Evolutionary conservation across 2,329 filamentous ascomycete species (phyloP), one percentile per base, ranked within the genome.

Genomic region (Diaporthe helianthi): DNA sequence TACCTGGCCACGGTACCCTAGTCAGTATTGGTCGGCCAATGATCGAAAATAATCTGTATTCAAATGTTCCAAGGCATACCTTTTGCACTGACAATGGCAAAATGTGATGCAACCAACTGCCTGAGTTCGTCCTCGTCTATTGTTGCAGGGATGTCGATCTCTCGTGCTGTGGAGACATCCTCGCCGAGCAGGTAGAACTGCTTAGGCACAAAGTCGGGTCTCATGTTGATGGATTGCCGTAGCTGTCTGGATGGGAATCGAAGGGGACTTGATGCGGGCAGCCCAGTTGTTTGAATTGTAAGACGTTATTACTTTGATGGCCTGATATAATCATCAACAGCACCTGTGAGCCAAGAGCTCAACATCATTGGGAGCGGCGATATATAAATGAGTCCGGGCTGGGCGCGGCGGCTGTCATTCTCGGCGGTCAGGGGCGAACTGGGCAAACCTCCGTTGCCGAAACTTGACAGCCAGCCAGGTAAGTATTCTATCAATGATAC

Each of bases 121-220:
- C 78, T 78, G 1, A 84, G 77, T 19, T 76, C 78, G 33, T 81
- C 78, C 29, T 78, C 74, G 49, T 81, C 78, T n/a, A 74, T 68
- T 2, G 76, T 74, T 6, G 75, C 53, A n/a, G 78, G 74, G 4
- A 83, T 60, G 9, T 81, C 80, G 49, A 84, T 77, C 8, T 79
- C 77, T 66, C 71, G 76, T n/a, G 78, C 76, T 15, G 74, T 77
- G 12, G 78, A 78, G 52, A 76, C 73, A 69, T 78, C 76, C 64
- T 84, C 80, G 19, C 83, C 82, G 63, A 81, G 72, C 24, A 84
- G 79, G 67, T 82, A 78, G 65, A 84, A 84, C 49, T 76, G 74
- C 74, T 80, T 79, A 49, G 76, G 76, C 41, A 78, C 22, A 44
- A 55, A 55, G 51, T 51, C 52, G 9, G 69, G 69, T 33, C 66